Evolutionary conservation across 352 stramenopile genomes (phyloP).

Genomic region (Globisporangium carolinianum): DNA sequence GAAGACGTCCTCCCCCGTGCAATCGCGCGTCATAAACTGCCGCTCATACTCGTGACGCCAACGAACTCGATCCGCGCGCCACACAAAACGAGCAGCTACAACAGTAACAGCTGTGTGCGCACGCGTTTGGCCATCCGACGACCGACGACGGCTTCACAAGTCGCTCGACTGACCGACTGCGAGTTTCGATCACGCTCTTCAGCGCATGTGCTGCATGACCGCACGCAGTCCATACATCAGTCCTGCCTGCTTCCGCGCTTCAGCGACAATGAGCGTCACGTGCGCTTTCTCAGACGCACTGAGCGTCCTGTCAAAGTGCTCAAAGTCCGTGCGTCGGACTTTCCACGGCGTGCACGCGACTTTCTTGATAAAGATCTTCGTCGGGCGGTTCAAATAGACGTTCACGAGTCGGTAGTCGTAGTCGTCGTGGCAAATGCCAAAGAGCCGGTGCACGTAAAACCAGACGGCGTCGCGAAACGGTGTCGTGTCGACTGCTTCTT

Average conservation of each 20-base stretch:
- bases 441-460: conserved; percentile 87
- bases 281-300: conserved; percentile 82
- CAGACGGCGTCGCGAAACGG: conserved; percentile 81
- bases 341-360: conserved; percentile 83
- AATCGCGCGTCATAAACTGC: too few species aligned
- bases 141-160: too few species aligned
- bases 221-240: conserved; percentile 84
- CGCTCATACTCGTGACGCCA: too few species aligned
- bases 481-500: conserved; percentile 62
- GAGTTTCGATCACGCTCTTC: conserved; percentile 7
- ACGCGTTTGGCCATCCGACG: too few species aligned
- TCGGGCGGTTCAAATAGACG: conserved; percentile 72
- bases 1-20: too few species aligned
- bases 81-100: too few species aligned
- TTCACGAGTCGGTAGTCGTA: conserved; percentile 86
- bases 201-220: conserved; percentile 85
- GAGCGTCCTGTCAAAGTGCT: conserved; percentile 77
- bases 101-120: too few species aligned
- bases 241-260: conserved; percentile 81
- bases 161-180: too few species aligned
- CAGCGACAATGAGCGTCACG: conserved; percentile 73
- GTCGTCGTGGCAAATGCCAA: conserved; percentile 85
- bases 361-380: conserved; percentile 86
- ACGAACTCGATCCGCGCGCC: too few species aligned
- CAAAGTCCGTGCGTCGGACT: conserved; percentile 71